phyloP scores from a whole-genome alignment of 805 yeast genomes.

The Alloascoidea hylecoeti region DNA sequence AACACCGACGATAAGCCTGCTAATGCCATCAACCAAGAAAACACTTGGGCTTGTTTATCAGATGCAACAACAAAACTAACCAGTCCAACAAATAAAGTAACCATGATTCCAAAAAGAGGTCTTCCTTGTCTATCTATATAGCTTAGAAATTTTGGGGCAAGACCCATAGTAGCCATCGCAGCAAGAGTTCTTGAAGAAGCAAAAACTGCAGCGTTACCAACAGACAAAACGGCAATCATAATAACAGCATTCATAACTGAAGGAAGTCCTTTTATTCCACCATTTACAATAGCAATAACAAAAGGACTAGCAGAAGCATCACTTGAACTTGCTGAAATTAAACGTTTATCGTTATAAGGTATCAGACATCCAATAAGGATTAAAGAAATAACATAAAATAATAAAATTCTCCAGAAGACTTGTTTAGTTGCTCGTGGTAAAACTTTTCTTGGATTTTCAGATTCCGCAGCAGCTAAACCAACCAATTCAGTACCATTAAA shows the following conservation, averaged over 20 bases:
- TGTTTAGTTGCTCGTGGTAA: conserved; percentile 68
- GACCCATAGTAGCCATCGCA: conserved; percentile 35
- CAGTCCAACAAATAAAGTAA: conserved; percentile 29
- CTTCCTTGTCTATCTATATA: conserved; percentile 60
- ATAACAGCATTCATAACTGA: conserved; percentile 42
- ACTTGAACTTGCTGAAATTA: conserved; percentile 34
- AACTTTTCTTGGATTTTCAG: conserved; percentile 52
- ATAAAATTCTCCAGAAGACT: conserved; percentile 51
- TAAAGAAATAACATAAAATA: conserved; percentile 61
- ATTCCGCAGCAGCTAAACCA: conserved; percentile 77
- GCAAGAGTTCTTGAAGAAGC: conserved; percentile 36
- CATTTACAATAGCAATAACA: conserved; percentile 38
- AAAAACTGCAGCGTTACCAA: conserved; percentile 39
- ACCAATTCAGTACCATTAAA: conserved; percentile 82
- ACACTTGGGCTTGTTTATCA: conserved; percentile 34
- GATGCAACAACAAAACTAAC: conserved; percentile 42
- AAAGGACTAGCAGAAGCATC: conserved; percentile 43
- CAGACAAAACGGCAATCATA: conserved; percentile 36
- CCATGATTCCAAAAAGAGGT: conserved; percentile 45
- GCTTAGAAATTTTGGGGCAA: conserved; percentile 29
- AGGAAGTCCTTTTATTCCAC: conserved; percentile 37
- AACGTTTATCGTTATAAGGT: conserved; percentile 49
- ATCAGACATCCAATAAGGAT: conserved; percentile 67
- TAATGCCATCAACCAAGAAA: conserved; percentile 33
- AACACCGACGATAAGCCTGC: conserved; percentile 33